A percentile compares a stretch with the other conserved stretches of the same genome.
These are phyloP conservation scores for Orbilia javanica DNA, from an alignment of 2,329 filamentous ascomycete species.

Conservation along the genomic window DNA sequence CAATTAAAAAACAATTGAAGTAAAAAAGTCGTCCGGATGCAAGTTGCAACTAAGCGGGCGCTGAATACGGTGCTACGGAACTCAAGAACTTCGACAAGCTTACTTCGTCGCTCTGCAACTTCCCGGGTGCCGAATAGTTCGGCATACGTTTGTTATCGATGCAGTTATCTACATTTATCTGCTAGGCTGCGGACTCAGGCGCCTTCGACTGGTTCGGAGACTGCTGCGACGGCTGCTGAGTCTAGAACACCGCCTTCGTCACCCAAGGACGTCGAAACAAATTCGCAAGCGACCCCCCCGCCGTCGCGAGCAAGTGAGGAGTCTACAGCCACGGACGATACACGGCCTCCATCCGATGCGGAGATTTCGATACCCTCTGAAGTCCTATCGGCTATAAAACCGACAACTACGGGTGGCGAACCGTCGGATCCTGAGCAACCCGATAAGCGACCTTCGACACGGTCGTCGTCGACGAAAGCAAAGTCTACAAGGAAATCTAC, in stretches of 20 bases:
- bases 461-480: conserved; percentile 5
- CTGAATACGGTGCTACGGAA: conserved; percentile 66
- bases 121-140: conserved; percentile 47
- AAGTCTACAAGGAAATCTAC: conserved; percentile 42
- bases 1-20: conserved; percentile 60
- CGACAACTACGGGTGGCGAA: conserved; percentile 59
- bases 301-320: conserved; percentile 31
- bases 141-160: conserved; percentile 64
- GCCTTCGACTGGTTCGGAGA: conserved; percentile 22
- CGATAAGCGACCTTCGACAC: conserved; percentile 45
- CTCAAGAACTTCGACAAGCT: conserved; percentile 63
- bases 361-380: conserved; percentile 34
- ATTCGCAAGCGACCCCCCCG: neutral
- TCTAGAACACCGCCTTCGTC: conserved; percentile 2
- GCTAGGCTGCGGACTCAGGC: conserved; percentile 38
- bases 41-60: conserved; percentile 65
- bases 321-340: conserved; percentile 34
- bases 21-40: conserved; percentile 63
- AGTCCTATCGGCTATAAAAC: conserved; percentile 20
- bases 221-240: conserved; percentile 24
- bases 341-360: neutral
- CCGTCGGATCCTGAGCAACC: conserved; percentile 62
- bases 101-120: conserved; percentile 1
- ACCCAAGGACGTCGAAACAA: conserved; percentile 24
- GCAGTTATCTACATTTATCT: conserved; percentile 60